phyloP scores from a whole-genome alignment of 805 yeast species.

The Myxozyma nipponensis region DNA sequence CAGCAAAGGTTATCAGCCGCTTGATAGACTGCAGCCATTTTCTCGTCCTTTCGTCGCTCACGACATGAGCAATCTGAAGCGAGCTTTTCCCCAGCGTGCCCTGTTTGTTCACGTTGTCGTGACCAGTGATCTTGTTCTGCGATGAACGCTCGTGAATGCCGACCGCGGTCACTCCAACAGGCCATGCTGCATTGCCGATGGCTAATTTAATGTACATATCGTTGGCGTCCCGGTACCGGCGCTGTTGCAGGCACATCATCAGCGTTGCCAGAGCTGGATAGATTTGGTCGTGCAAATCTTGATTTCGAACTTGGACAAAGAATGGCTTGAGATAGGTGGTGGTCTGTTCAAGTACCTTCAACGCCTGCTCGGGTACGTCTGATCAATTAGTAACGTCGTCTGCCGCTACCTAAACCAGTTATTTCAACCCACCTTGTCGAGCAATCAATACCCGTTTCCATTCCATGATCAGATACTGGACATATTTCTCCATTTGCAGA shows the following conservation, averaged over 20 bases:
- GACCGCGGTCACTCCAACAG: slow-evolving; percentile 75
- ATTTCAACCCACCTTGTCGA: slow-evolving; percentile 37
- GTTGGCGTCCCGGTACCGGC: slow-evolving; percentile 51
- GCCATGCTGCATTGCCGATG: slow-evolving; percentile 90
- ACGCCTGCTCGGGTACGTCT: slow-evolving; percentile 29
- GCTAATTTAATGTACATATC: slow-evolving; percentile 71
- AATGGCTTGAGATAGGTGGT: slow-evolving; percentile 49
- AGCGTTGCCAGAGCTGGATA: slow-evolving; percentile 58
- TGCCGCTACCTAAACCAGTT: no score
- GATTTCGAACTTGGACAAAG: slow-evolving; percentile 51
- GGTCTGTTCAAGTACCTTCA: slow-evolving; percentile 44
- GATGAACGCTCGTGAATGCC: slow-evolving; percentile 77
- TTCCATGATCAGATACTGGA: slow-evolving; percentile 44
- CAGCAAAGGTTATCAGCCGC: slow-evolving; percentile 60
- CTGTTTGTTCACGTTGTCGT: slow-evolving; percentile 33
- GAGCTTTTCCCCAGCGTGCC: slow-evolving; percentile 20
- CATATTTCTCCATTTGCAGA: slow-evolving; percentile 47
- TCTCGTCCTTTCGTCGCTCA: slow-evolving; percentile 72
- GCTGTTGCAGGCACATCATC: slow-evolving; percentile 54
- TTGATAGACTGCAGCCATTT: slow-evolving; percentile 72
- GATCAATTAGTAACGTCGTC: no score
- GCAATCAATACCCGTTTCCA: slow-evolving; percentile 43
- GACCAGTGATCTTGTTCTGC: slow-evolving; percentile 52
- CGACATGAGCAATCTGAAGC: slow-evolving; percentile 55
- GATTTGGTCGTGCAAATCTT: slow-evolving; percentile 40